A percentile compares a stretch with the other conserved stretches of the same genome.
These are phyloP conservation scores for Ananas comosus DNA, from an alignment of 176 grass and related monocot species.

Conservation along the genomic window DNA sequence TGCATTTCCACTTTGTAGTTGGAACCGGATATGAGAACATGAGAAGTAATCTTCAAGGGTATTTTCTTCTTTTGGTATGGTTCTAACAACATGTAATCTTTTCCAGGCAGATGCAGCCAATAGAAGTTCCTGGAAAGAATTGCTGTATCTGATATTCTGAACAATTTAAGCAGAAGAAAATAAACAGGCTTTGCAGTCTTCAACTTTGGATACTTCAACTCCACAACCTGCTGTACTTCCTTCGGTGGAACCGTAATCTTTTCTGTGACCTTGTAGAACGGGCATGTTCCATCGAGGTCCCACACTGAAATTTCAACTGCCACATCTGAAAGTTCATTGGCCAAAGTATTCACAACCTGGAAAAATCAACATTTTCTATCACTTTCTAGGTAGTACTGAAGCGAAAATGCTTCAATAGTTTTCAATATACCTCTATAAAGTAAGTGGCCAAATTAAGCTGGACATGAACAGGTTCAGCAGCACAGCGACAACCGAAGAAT, in stretches of 20 bases:
- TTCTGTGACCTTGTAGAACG: conserved; percentile 69
- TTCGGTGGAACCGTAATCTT: conserved; percentile 52
- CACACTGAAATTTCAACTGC: conserved; percentile 84
- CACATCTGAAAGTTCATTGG: conserved; percentile 43
- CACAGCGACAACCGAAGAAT: conserved; percentile 82
- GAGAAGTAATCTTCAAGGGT: conserved; percentile 51
- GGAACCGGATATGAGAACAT: conserved; percentile 44
- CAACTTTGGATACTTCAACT: conserved; percentile 71
- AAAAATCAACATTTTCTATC: conserved; percentile 8
- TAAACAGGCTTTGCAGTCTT: conserved; percentile 71
- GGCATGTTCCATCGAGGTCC: conserved; percentile 64
- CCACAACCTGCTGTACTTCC: conserved; percentile 49
- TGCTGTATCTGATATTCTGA: conserved; percentile 48
- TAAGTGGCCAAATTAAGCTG: conserved; percentile 81
- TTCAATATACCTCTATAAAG: conserved; percentile 64
- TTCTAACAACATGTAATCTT: conserved; percentile 68
- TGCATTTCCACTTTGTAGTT: conserved; percentile 51
- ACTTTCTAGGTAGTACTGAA: conserved; percentile 1
- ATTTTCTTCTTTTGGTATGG: conserved; percentile 52
- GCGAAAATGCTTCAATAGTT: conserved; percentile 2
- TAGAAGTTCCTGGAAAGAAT: conserved; percentile 86
- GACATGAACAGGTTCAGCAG: conserved; percentile 76
- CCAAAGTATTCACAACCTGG: conserved; percentile 85
- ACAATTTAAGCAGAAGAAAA: conserved; percentile 87
- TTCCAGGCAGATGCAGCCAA: conserved; percentile 79